These are phyloP conservation scores for Penicillium hordei DNA, from an alignment of 2,329 filamentous ascomycete genomes.

Conservation along the genomic window DNA sequence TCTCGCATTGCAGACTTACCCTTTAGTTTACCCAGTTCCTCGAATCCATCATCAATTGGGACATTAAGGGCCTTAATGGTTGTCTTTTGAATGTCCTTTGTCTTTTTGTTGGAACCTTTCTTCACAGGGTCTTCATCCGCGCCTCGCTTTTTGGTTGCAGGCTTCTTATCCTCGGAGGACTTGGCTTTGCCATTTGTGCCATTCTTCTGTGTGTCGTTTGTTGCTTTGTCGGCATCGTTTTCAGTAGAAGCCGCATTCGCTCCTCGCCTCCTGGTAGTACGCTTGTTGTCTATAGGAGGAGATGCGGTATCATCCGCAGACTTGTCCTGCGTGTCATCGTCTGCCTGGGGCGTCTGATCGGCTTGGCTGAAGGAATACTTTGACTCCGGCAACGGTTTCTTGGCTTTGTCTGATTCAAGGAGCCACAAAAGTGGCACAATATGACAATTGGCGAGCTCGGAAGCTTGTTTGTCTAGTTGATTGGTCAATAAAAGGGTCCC, in stretches of 20 bases:
- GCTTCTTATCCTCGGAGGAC: constrained; percentile 13
- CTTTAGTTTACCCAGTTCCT: background rate
- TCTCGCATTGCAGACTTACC: background rate
- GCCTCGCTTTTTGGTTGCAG: constrained; percentile 10
- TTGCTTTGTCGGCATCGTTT: background rate
- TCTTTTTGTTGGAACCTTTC: constrained; percentile 33
- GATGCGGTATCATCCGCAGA: background rate
- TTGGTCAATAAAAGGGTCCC: constrained; percentile 41
- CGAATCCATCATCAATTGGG: constrained; percentile 48
- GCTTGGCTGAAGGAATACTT: constrained; percentile 35
- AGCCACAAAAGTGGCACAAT: constrained; percentile 65
- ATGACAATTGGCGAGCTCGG: constrained; percentile 49
- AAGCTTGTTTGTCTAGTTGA: constrained; percentile 53
- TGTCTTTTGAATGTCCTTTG: constrained; percentile 49
- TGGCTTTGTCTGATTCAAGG: constrained; percentile 52
- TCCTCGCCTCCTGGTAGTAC: background rate
- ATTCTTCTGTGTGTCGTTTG: constrained; percentile 15
- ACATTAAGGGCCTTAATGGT: constrained; percentile 46
- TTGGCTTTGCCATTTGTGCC: constrained; percentile 17
- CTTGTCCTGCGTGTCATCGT: constrained; percentile 27
- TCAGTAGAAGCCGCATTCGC: background rate
- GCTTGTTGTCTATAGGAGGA: background rate
- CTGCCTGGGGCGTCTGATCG: constrained; percentile 14
- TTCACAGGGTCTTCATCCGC: background rate
- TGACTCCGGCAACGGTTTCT: constrained; percentile 43